These are phyloP conservation scores for Parasarocladium wereldwijsianum DNA, from an alignment of 2,329 filamentous ascomycete species.

Conservation along the genomic window DNA sequence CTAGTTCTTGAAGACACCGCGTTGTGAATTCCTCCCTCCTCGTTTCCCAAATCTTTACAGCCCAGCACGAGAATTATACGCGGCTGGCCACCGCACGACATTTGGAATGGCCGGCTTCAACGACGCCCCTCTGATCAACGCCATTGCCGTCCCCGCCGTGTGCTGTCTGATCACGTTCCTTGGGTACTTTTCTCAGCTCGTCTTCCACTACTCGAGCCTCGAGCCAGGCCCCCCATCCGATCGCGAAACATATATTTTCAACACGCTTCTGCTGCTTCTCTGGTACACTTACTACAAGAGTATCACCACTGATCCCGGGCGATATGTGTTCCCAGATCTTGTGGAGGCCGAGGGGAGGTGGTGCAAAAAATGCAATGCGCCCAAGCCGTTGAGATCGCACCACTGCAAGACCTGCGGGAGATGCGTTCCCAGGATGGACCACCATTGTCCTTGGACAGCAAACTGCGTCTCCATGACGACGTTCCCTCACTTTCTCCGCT, in stretches of 20 bases:
- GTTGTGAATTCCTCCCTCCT: no score
- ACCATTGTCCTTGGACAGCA: slow-evolving; percentile 73
- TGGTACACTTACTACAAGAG: slow-evolving; percentile 56
- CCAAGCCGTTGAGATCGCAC: slow-evolving; percentile 65
- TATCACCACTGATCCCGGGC: slow-evolving; percentile 42
- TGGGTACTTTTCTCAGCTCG: slow-evolving; percentile 55
- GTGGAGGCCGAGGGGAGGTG: slow-evolving; percentile 37
- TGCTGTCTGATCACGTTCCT: slow-evolving; percentile 53
- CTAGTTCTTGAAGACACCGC: no score
- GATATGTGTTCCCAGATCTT: slow-evolving; percentile 29
- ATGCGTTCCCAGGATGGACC: slow-evolving; percentile 71
- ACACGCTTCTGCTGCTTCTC: slow-evolving; percentile 46
- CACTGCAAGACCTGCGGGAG: slow-evolving; percentile 65
- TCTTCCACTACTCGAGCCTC: slow-evolving; percentile 45
- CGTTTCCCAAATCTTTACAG: no score
- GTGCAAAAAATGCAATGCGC: slow-evolving; percentile 62
- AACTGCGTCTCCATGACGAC: slow-evolving; percentile 76
- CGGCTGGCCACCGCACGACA: no score
- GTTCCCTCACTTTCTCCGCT: slow-evolving; percentile 70
- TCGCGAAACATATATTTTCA: slow-evolving; percentile 48
- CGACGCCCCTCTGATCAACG: slow-evolving; percentile 28
- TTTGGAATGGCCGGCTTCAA: slow-evolving; percentile 25
- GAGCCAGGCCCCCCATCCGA: slow-evolving; percentile 43
- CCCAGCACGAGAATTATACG: no score
- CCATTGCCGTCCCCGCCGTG: slow-evolving; percentile 54